Evolutionary conservation across 768 basidiomycete genomes (phyloP).

Genomic region (Tephrocybe sp.): DNA sequence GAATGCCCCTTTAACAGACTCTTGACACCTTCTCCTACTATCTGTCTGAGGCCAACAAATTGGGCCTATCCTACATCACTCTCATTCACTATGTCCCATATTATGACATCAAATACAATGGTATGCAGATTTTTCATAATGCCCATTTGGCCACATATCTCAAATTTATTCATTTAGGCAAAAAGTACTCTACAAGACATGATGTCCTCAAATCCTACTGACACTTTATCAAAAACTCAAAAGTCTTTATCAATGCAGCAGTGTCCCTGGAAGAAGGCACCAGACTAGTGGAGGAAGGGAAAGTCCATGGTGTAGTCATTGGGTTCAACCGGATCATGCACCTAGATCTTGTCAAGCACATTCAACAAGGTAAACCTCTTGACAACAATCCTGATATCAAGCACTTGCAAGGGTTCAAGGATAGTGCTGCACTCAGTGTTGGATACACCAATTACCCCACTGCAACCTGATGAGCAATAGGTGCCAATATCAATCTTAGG

Average conservation of each 20-base stretch:
- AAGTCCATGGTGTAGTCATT: slow-evolving; percentile 36
- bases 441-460: slow-evolving; percentile 40
- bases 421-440: slow-evolving; percentile 22
- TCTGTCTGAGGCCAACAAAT: slow-evolving; percentile 38
- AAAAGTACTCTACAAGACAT: slow-evolving; percentile 33
- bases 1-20: slow-evolving; percentile 45
- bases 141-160: not conserved
- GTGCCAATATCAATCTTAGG: too few relatives aligned
- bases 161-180: slow-evolving; percentile 21
- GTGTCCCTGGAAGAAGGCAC: slow-evolving; percentile 38
- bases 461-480: slow-evolving; percentile 24
- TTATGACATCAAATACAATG: slow-evolving; percentile 29
- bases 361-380: slow-evolving; percentile 33
- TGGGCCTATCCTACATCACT: slow-evolving; percentile 32
- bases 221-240: slow-evolving; percentile 34
- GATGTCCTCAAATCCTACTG: slow-evolving; percentile 40
- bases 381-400: slow-evolving; percentile 30
- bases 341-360: slow-evolving; percentile 40
- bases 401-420: slow-evolving; percentile 27
- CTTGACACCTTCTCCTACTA: slow-evolving; percentile 41
- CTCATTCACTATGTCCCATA: slow-evolving; percentile 26
- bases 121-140: slow-evolving; percentile 18
- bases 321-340: slow-evolving; percentile 39
- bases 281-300: slow-evolving; percentile 30
- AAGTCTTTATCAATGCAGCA: slow-evolving; percentile 36